These are phyloP conservation scores for Zangia roseola DNA, from an alignment of 768 basidiomycete genomes.

Conservation along the genomic window DNA sequence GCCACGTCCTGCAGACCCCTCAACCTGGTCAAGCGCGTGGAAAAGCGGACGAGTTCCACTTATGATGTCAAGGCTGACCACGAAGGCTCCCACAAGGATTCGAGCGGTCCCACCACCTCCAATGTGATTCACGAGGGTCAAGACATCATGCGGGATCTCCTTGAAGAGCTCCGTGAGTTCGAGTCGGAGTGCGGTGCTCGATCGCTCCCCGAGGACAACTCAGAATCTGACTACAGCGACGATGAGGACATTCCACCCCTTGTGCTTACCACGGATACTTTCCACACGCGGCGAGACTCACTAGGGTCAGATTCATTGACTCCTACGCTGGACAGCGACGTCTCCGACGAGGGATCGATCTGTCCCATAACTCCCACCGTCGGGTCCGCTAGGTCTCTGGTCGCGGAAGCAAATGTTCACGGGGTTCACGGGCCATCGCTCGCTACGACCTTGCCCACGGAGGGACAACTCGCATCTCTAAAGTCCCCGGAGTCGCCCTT, in stretches of 20 bases:
- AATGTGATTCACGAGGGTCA: neutral
- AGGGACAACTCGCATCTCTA: neutral
- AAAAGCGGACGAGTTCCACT: neutral
- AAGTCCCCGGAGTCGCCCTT: neutral
- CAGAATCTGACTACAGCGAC: neutral
- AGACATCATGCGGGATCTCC: constrained; percentile 11
- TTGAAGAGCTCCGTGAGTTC: constrained; percentile 10
- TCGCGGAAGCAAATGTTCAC: neutral
- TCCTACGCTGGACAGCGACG: neutral
- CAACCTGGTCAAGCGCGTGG: neutral
- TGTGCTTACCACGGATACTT: no score
- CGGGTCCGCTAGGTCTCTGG: neutral
- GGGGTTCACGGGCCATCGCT: neutral
- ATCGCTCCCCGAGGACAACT: neutral
- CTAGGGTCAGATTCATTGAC: neutral
- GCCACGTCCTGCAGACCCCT: neutral
- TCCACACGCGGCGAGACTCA: neutral
- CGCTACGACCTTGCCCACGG: neutral
- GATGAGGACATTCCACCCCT: neutral
- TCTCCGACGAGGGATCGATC: constrained; percentile 1
- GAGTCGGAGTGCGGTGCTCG: constrained; percentile 2
- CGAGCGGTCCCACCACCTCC: neutral
- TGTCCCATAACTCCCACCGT: constrained; percentile 5
- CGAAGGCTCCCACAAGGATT: neutral
- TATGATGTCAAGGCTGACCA: neutral